Percentiles rank a stretch among this genome's conserved stretches.
Conservation (phyloP, 768 basidiomycete species). For the Candolleomyces eurysporus region DNA sequence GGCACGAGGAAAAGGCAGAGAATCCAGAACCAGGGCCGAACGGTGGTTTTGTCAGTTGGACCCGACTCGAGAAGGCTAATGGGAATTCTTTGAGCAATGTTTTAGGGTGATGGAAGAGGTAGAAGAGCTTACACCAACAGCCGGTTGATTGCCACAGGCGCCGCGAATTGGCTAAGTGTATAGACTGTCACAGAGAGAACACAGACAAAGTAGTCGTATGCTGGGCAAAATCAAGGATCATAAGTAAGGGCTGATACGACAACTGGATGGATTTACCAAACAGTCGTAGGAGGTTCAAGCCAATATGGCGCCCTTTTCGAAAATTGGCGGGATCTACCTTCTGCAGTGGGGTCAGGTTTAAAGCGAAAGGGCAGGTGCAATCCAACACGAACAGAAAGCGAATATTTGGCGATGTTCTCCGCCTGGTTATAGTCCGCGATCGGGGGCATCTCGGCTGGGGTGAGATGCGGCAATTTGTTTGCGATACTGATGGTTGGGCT, state of each 20-base stretch:
- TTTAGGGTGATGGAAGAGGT: not conserved
- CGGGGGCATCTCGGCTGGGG: slow-evolving; percentile 55
- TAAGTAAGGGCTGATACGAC: too few species aligned
- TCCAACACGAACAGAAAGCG: slow-evolving; percentile 20
- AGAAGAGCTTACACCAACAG: slow-evolving; percentile 31
- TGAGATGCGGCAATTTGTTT: slow-evolving; percentile 44
- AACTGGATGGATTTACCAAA: slow-evolving; percentile 24
- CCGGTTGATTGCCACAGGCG: slow-evolving; percentile 43
- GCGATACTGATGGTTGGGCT: slow-evolving; percentile 18
- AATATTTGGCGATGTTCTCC: slow-evolving; percentile 22
- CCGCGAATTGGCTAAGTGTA: slow-evolving; percentile 28
- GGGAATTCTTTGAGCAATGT: not conserved
- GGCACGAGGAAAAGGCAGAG: slow-evolving; percentile 11
- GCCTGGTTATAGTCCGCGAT: slow-evolving; percentile 61
- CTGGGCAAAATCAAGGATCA: slow-evolving; percentile 11
- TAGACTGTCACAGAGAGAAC: slow-evolving; percentile 27
- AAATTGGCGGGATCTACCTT: slow-evolving; percentile 40
- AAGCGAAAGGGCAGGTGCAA: not conserved
- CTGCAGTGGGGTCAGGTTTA: slow-evolving; percentile 11
- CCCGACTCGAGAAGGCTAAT: slow-evolving; percentile 23
- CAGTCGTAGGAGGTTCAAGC: slow-evolving; percentile 42
- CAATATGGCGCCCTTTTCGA: slow-evolving; percentile 40
- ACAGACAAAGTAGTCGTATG: slow-evolving; percentile 24
- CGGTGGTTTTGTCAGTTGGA: slow-evolving; percentile 4
- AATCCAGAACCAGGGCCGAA: slow-evolving; percentile 18